Base-by-base conservation (phyloP, 2,329 filamentous ascomycete species). In the Paecilomyces dactylethromorphus region DNA sequence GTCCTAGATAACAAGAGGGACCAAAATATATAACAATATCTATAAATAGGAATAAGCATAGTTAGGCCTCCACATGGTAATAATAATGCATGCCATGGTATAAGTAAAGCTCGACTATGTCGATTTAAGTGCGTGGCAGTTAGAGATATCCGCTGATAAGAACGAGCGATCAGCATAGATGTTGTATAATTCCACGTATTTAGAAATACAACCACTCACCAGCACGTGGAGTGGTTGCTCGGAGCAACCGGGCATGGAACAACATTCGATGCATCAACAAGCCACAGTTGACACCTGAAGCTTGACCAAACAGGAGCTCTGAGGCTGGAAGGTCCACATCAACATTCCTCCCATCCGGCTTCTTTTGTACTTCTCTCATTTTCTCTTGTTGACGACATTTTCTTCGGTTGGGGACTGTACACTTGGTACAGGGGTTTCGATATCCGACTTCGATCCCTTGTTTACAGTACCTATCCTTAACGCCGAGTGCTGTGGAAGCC, bases 221-320 rank as follows among this genome's bases (percentile, higher is more conserved):
- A 24, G 13, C 49, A 29, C 22, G 2, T 21, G 55, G 26, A 53
- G 55, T 18, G 39, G 71, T 73, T 73, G 71, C 70, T 65, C 62
- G 54, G 65, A 66, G 71, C 71, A 74, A 74, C 71, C 60, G 58
- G 52, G 53, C 59, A 59, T 58, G 63, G 67, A 56, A 68, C 63
- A 68, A 69, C 66, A 67, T 60, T 56, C 56, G 49, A 56, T 56
- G 51, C 64, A 62, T 65, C 66, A 69, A 69, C 66, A 68, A 33
- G 31, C 45, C 32, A 50, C 56, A 56, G 56, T 58, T 61, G 33
- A 54, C 32, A 33, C n/a, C 45, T 58, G 54, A 22, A 32, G 54
- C 61, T 64, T 69, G 64, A 67, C 67, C 67, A 69, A 69, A 68
- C 67, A 63, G 63, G 59, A 62, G 58, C 59, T 56, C 61, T 68